phyloP scores from a whole-genome alignment of 768 basidiomycete species.

The Hypholoma sublateritium region DNA sequence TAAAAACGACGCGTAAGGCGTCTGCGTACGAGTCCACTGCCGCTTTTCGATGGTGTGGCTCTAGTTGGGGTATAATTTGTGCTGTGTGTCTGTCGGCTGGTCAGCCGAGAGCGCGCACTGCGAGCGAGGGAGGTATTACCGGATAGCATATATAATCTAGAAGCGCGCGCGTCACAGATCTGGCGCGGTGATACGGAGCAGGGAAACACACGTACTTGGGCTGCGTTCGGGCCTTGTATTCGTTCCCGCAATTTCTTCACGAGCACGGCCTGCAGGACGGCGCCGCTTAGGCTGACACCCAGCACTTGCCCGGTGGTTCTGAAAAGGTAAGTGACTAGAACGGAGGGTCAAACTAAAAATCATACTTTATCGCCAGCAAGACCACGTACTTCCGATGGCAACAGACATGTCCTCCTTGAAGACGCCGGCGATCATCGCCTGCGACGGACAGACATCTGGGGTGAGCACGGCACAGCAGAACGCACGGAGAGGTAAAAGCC shows the following conservation, averaged over 20 bases:
- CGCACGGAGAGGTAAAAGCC: slow-evolving; percentile 24
- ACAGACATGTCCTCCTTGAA: slow-evolving; percentile 81
- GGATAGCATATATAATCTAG: slow-evolving; percentile 71
- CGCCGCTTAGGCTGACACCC: slow-evolving; percentile 87
- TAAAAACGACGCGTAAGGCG: slow-evolving; percentile 81
- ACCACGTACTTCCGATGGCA: slow-evolving; percentile 81
- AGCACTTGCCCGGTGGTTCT: slow-evolving; percentile 94
- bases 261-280: slow-evolving; percentile 80
- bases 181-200: too few species aligned
- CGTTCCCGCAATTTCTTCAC: slow-evolving; percentile 64
- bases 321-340: slow-evolving; percentile 87
- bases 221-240: slow-evolving; percentile 76
- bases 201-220: slow-evolving; percentile 43
- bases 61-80: slow-evolving; percentile 65
- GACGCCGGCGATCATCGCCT: slow-evolving; percentile 89
- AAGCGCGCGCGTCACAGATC: not conserved
- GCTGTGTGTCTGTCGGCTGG: slow-evolving; percentile 59
- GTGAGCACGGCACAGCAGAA: not conserved
- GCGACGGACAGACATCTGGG: slow-evolving; percentile 10
- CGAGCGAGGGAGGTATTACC: not conserved
- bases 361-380: slow-evolving; percentile 15
- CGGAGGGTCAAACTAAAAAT: slow-evolving; percentile 7
- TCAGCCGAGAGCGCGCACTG: not conserved
- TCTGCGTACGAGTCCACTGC: slow-evolving; percentile 79
- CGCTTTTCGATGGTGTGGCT: slow-evolving; percentile 51